phyloP scores from a whole-genome alignment of 2,329 filamentous ascomycete genomes.

The Biscogniauxia sp. region DNA sequence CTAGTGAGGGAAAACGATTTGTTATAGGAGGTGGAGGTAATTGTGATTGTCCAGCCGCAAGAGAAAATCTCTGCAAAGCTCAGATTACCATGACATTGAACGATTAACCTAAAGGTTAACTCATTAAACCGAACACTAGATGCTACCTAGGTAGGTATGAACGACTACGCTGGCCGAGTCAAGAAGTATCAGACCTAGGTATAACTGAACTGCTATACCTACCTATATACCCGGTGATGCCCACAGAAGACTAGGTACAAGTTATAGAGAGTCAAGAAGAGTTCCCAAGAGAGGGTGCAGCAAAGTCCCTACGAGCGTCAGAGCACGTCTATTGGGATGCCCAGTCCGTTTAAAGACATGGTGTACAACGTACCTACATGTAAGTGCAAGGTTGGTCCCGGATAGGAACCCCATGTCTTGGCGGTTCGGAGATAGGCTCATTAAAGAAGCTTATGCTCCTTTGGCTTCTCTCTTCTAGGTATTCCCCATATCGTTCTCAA shows the following conservation, averaged over 20 bases:
- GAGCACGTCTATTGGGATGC: conserved; percentile 13
- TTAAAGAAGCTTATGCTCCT: conserved; percentile 14
- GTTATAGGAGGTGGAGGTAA: not conserved
- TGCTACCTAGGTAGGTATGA: too few relatives aligned
- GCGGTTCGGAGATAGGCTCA: conserved; percentile 9
- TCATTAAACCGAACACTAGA: not conserved
- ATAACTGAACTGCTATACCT: not conserved
- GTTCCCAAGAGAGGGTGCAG: conserved; percentile 18
- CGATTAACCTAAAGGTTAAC: not conserved
- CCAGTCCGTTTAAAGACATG: not conserved
- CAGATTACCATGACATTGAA: not conserved
- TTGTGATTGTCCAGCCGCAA: not conserved
- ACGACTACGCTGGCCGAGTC: not conserved
- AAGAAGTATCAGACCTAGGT: not conserved
- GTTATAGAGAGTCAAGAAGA: conserved; percentile 15
- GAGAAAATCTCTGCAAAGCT: not conserved
- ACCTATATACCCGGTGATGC: not conserved
- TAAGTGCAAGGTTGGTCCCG: conserved; percentile 12
- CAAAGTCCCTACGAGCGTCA: conserved; percentile 14
- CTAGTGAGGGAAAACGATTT: not conserved
- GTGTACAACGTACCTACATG: not conserved
- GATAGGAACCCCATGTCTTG: conserved; percentile 3
- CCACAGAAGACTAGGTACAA: conserved; percentile 7
- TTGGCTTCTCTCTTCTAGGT: too few relatives aligned
- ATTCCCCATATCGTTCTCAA: not conserved